Evolutionary conservation across 73 alveolate genomes (phyloP).

Genomic region (Diophrys appendiculata): DNA sequence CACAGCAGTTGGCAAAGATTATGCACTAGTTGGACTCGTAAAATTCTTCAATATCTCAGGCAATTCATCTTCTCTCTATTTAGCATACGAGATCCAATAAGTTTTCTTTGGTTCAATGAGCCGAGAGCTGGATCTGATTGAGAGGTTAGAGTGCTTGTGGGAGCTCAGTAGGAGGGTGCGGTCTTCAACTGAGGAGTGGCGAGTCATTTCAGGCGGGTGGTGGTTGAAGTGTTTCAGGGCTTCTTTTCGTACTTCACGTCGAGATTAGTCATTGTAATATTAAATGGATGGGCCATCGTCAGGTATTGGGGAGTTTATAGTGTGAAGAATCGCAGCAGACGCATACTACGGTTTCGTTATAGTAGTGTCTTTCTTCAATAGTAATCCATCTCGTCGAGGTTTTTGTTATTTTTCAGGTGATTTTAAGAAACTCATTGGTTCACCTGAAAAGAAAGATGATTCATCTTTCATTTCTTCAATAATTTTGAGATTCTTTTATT

Average conservation of each 20-base stretch:
- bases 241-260: neutral
- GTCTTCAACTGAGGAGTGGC: slow-evolving; percentile 1
- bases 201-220: neutral
- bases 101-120: slow-evolving; percentile 10
- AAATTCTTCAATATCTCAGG: slow-evolving; percentile 6
- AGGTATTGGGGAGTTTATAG: neutral
- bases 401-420: too few relatives aligned
- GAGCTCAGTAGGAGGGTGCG: neutral
- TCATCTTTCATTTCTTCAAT: neutral
- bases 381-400: too few relatives aligned
- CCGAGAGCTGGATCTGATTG: neutral
- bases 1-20: neutral
- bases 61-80: slow-evolving; percentile 14
- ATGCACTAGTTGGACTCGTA: neutral
- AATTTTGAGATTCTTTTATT: neutral
- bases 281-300: neutral
- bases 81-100: slow-evolving; percentile 22
- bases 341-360: neutral
- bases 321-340: neutral
- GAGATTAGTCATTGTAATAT: neutral
- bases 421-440: neutral
- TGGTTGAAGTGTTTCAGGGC: neutral
- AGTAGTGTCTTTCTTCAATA: too few relatives aligned
- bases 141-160: neutral
- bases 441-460: neutral